These are phyloP conservation scores for Ilyonectria robusta DNA, from an alignment of 2,329 filamentous ascomycete genomes.

Conservation along the genomic window DNA sequence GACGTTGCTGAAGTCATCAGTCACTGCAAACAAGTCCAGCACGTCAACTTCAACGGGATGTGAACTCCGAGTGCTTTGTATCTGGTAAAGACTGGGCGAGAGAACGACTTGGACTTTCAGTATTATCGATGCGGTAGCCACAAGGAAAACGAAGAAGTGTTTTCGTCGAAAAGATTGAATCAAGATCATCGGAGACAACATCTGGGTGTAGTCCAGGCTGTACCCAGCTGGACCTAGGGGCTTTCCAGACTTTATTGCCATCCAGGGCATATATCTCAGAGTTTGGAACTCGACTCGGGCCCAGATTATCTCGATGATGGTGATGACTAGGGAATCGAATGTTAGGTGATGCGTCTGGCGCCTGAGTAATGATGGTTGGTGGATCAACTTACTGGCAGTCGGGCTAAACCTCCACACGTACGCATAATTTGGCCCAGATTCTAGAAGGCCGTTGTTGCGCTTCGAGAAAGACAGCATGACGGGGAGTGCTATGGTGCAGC, in stretches of 20 bases:
- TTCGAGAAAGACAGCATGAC: not conserved
- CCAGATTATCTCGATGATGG: not conserved
- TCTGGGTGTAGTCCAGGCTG: constrained; percentile 4
- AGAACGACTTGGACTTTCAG: constrained; percentile 3
- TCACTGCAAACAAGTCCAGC: not conserved
- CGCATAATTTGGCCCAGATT: not conserved
- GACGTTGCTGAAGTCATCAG: not conserved
- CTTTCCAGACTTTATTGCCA: not conserved
- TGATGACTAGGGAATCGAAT: not conserved
- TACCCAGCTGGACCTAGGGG: not conserved
- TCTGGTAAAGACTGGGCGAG: not conserved
- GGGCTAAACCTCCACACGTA: not conserved
- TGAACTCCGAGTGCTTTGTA: not conserved
- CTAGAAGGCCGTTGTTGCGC: not conserved
- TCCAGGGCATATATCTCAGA: constrained; percentile 7
- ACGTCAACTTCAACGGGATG: not conserved
- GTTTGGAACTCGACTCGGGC: constrained; percentile 8
- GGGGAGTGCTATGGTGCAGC: not conserved
- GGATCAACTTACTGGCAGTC: not conserved
- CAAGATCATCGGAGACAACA: not conserved
- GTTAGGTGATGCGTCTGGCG: not conserved
- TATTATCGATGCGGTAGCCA: not conserved
- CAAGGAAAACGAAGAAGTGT: constrained; percentile 8
- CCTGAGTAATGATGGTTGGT: not conserved
- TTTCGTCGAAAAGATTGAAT: not conserved